A percentile compares a stretch with the other conserved stretches of the same genome.
Evolutionary conservation across 805 yeast genomes (phyloP).

Genomic region (Metschnikowia colocasiae): DNA sequence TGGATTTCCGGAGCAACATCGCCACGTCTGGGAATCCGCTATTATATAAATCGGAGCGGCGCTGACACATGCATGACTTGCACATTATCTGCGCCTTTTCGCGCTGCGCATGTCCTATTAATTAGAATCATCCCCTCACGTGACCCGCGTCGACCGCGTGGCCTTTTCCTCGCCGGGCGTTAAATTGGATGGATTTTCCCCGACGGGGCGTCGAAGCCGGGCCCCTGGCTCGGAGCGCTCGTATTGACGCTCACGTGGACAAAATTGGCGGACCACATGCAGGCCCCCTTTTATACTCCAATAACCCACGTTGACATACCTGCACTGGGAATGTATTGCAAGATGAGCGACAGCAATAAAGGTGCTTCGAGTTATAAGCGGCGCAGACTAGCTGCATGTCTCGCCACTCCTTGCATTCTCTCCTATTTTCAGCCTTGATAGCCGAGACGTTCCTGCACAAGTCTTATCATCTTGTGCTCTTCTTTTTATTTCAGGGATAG

Average conservation of each 20-base stretch:
- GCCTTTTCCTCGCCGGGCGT: not conserved
- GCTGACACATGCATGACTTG: not conserved
- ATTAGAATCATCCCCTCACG: not conserved
- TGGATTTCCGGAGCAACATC: not conserved
- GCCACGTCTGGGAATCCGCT: not conserved
- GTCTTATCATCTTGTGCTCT: not conserved
- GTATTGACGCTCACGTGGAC: too few relatives aligned
- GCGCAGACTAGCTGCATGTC: not conserved
- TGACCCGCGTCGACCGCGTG: not conserved
- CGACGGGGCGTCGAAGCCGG: too few relatives aligned
- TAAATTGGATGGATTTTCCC: too few relatives aligned
- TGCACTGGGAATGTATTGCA: not conserved
- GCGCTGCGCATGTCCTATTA: not conserved
- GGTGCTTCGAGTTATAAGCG: not conserved
- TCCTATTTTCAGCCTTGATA: not conserved
- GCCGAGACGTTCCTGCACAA: not conserved
- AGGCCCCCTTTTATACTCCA: not conserved
- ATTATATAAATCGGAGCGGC: conserved; percentile 2
- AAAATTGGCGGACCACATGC: too few relatives aligned
- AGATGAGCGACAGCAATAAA: not conserved
- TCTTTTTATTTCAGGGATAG: too few relatives aligned
- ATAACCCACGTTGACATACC: not conserved
- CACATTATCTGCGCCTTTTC: not conserved
- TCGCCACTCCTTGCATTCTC: not conserved
- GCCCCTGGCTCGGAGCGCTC: too few relatives aligned